phyloP scores from a whole-genome alignment of 208 protist genomes.

The Crithidia expoeki region DNA sequence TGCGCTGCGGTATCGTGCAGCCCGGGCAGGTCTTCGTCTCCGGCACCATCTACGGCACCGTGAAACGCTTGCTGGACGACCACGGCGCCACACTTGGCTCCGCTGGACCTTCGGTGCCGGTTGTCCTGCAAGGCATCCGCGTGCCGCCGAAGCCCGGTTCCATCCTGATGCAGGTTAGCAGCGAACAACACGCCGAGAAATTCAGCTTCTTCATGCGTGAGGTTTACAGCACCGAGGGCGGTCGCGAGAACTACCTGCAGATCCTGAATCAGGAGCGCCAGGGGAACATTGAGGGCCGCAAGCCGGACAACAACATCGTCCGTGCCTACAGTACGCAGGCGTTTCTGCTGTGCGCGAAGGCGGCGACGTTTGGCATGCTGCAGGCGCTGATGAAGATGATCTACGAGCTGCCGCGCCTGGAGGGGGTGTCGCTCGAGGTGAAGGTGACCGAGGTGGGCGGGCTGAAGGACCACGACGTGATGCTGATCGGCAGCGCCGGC shows the following conservation, averaged over 20 bases:
- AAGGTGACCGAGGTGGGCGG: conserved; percentile 81
- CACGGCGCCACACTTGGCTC: conserved; percentile 57
- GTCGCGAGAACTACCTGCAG: conserved; percentile 84
- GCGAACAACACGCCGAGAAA: conserved; percentile 84
- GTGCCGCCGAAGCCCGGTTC: conserved; percentile 83
- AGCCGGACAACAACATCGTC: conserved; percentile 88
- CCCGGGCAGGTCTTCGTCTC: conserved; percentile 74
- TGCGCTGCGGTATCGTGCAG: conserved; percentile 77
- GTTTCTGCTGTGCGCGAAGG: conserved; percentile 79
- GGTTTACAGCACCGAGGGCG: conserved; percentile 80
- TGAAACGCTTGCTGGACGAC: conserved; percentile 78
- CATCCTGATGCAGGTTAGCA: conserved; percentile 88
- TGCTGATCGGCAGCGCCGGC: conserved; percentile 54
- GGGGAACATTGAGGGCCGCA: conserved; percentile 78
- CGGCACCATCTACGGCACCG: conserved; percentile 76
- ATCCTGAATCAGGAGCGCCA: conserved; percentile 74
- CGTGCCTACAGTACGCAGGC: conserved; percentile 70
- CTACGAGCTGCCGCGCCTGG: conserved; percentile 83
- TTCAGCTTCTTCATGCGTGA: conserved; percentile 90
- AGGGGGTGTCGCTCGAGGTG: conserved; percentile 77
- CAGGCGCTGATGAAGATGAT: conserved; percentile 89
- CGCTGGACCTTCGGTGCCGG: conserved; percentile 74
- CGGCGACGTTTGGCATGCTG: conserved; percentile 90
- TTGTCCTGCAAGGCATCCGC: conserved; percentile 79
- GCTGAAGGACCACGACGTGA: conserved; percentile 71